Conservation (phyloP, 2,329 filamentous ascomycete species). For the Harringtonia lauricola region DNA sequence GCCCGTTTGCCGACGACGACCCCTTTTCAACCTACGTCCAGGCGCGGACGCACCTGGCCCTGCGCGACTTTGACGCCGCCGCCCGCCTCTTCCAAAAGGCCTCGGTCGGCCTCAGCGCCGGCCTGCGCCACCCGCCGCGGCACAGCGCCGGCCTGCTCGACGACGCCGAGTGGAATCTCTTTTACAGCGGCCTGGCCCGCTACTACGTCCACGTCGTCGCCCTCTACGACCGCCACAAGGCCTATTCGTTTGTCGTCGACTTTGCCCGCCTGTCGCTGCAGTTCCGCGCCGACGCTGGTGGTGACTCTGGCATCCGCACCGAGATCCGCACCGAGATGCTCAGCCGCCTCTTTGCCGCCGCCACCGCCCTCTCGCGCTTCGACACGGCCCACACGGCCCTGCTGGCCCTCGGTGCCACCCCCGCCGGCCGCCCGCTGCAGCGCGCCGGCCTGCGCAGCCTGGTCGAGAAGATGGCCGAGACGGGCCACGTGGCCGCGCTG, state of each 20-base stretch:
- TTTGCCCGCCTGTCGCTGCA: slow-evolving; percentile 70
- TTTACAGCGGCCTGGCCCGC: slow-evolving; percentile 63
- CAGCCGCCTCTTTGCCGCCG: slow-evolving; percentile 72
- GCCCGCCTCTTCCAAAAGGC: slow-evolving; percentile 71
- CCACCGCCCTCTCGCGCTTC: slow-evolving; percentile 68
- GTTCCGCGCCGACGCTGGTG: slow-evolving; percentile 25
- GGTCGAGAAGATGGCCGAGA: slow-evolving; percentile 57
- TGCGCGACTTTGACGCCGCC: slow-evolving; percentile 63
- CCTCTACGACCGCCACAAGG: slow-evolving; percentile 68
- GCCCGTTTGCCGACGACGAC: slow-evolving; percentile 43
- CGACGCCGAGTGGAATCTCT: slow-evolving; percentile 58
- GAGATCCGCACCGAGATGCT: slow-evolving; percentile 56
- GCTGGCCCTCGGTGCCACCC: slow-evolving; percentile 45
- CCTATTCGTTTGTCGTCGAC: slow-evolving; percentile 71
- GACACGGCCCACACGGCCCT: slow-evolving; percentile 74
- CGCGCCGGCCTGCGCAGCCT: slow-evolving; percentile 61
- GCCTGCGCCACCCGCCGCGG: slow-evolving; percentile 34
- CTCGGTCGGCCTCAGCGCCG: slow-evolving; percentile 61
- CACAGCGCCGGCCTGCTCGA: slow-evolving; percentile 60
- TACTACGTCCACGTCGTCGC: slow-evolving; percentile 82
- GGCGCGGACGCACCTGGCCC: slow-evolving; percentile 64
- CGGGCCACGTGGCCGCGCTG: slow-evolving; percentile 54
- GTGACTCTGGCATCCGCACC: slow-evolving; percentile 1
- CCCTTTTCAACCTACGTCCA: slow-evolving; percentile 71
- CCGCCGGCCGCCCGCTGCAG: slow-evolving; percentile 45